These are phyloP conservation scores for Hygrophorus pudorinus DNA, from an alignment of 768 basidiomycete species.

Conservation along the genomic window DNA sequence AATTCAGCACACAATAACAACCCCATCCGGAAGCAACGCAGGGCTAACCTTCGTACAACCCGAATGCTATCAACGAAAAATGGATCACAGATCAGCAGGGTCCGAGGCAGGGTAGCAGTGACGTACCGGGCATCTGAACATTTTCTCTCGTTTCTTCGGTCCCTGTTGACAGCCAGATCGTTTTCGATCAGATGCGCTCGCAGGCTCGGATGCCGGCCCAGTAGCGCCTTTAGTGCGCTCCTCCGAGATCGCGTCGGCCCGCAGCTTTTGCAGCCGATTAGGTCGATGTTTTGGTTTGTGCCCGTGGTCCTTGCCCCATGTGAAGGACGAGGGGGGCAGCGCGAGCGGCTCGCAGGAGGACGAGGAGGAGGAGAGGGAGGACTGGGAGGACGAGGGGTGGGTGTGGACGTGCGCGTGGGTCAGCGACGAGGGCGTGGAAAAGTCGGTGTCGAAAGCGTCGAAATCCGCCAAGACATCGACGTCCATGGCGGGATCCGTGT, in stretches of 20 bases:
- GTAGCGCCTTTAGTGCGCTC: neutral
- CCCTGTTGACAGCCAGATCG: neutral
- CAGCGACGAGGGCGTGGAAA: neutral
- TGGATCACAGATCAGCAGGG: constrained; percentile 1
- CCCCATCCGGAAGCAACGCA: neutral
- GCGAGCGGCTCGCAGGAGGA: neutral
- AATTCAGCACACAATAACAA: constrained; percentile 2
- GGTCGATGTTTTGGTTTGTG: neutral
- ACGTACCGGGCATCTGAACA: constrained; percentile 40
- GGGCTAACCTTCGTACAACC: constrained; percentile 45
- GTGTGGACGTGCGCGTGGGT: neutral
- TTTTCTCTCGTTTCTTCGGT: constrained; percentile 28
- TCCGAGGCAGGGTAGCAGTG: constrained; percentile 1
- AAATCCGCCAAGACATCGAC: neutral
- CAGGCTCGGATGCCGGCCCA: neutral
- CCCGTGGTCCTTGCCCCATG: neutral
- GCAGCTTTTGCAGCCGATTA: neutral
- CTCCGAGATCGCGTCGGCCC: neutral
- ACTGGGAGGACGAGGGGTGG: neutral
- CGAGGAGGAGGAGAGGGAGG: neutral
- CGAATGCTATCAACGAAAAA: constrained; percentile 18
- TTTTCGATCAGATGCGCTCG: too few species aligned
- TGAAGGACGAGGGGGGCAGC: constrained; percentile 2
- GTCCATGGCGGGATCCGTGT: neutral
- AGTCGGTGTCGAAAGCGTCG: neutral